Percentiles rank a stretch among this genome's conserved stretches.
phyloP scores from a whole-genome alignment of 1,284 basidiomycete genomes.

The Ceratobasidium sp. region DNA sequence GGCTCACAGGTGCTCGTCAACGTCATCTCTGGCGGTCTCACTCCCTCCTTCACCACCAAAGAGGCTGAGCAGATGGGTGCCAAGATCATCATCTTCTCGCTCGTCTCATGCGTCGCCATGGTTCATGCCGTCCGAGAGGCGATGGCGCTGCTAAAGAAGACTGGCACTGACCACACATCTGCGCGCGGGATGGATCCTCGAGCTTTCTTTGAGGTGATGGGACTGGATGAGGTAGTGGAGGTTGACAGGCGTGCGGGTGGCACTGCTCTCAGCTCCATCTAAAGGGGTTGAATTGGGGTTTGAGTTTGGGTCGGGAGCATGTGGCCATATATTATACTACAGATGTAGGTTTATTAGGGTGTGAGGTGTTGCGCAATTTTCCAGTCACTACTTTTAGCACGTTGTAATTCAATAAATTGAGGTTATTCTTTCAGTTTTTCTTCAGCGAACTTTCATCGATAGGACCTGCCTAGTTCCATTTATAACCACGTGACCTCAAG shows the following conservation, averaged over 20 bases:
- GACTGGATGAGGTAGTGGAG: slow-evolving; percentile 65
- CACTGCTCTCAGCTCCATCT: slow-evolving; percentile 64
- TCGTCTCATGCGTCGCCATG: slow-evolving; percentile 76
- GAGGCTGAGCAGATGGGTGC: slow-evolving; percentile 76
- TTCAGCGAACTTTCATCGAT: no score
- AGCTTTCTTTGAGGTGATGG: slow-evolving; percentile 79
- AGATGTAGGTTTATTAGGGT: no score
- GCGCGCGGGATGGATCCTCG: slow-evolving; percentile 80
- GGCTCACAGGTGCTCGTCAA: slow-evolving; percentile 66
- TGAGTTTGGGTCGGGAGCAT: no score
- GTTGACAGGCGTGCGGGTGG: slow-evolving; percentile 70
- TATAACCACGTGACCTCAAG: no score
- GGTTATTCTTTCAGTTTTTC: no score
- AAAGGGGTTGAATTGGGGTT: no score
- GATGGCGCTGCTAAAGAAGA: slow-evolving; percentile 77
- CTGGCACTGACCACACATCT: slow-evolving; percentile 73
- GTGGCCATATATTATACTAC: no score
- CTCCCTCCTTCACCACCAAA: slow-evolving; percentile 73
- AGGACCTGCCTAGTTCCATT: no score
- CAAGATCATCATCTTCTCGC: slow-evolving; percentile 78
- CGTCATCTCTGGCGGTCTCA: slow-evolving; percentile 79
- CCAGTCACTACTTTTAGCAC: no score
- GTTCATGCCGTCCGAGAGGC: slow-evolving; percentile 76
- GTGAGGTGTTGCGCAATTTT: no score
- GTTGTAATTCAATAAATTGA: no score